Base-by-base conservation (phyloP, 179 eudicot species). In the Silene noctiflora region DNA sequence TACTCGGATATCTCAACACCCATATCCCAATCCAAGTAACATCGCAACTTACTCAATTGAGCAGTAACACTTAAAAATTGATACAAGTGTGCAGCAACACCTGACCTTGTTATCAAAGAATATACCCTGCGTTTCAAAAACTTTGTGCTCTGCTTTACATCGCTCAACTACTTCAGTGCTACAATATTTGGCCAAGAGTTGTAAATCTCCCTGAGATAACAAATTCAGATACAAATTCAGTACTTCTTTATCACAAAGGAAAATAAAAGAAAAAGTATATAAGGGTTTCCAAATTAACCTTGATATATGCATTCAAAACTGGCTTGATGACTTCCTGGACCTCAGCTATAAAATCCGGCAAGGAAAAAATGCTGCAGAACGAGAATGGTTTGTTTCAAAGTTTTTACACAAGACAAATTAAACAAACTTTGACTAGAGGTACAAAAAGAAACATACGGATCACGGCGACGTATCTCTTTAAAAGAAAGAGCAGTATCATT, bases 381-480 rank as follows among this genome's bases (percentile, higher is more conserved):
- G 16, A 65, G 63, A 72, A 64, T 64, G 19, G 7, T 11, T 67
- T 31, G 22, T 65, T 20, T 22, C 55, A 8, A 61, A 62, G 60
- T 39, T 58, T 17, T 24, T 31, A 24, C 44, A 4, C 14, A 44
- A 44, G 14, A 44, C 48, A 44, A 44, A 44, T 44, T 44, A 44
- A 44, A 44, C 51, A 44, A 9, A 44, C 13, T 44, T 44, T 44
- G 13, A 44, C 51, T 44, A 11, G 51, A 44, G 51, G 51, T 44
- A 44, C 51, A 44, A 44, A 44, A 44, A 44, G 12, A 19, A 6
- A 68, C 93, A 71, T 89, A 95, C 99, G 93, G 99, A 77, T 95
- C 99, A 63, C 97, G 90, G 56, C 89, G 90, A 14, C 93, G 93
- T 68, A 95, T 95, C 83, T 92, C 99, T 83, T 95, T 95, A 62